Percentiles rank a stretch among this genome's conserved stretches.
Evolutionary conservation across 1,284 basidiomycete species (phyloP).

Genomic region (Tylopilus sp.): DNA sequence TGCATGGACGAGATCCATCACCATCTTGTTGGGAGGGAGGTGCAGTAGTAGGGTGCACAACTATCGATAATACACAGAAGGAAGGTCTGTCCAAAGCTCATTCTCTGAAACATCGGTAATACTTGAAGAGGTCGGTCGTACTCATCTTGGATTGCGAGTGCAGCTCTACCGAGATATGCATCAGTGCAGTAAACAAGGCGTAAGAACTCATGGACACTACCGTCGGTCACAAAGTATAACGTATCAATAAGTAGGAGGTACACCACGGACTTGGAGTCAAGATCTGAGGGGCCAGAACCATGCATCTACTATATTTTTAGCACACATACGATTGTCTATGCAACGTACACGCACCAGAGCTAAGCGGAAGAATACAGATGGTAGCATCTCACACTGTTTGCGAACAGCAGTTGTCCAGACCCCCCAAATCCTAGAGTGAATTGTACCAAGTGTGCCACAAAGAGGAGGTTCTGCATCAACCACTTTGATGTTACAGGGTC

Average conservation of each 20-base stretch:
- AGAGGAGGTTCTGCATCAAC: slow-evolving; percentile 54
- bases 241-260: slow-evolving; percentile 81
- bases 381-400: slow-evolving; percentile 57
- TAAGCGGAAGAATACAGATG: slow-evolving; percentile 62
- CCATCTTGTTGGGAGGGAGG: slow-evolving; percentile 59
- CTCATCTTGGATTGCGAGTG: slow-evolving; percentile 66
- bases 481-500: slow-evolving; percentile 22
- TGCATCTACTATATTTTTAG: slow-evolving; percentile 55
- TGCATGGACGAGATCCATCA: slow-evolving; percentile 67
- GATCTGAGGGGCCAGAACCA: slow-evolving; percentile 56
- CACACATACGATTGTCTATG: background rate
- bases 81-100: slow-evolving; percentile 66
- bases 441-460: slow-evolving; percentile 74
- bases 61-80: slow-evolving; percentile 65
- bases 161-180: slow-evolving; percentile 58
- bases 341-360: slow-evolving; percentile 60
- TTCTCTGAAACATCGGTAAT: slow-evolving; percentile 61
- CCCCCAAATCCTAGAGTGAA: slow-evolving; percentile 76
- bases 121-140: slow-evolving; percentile 65
- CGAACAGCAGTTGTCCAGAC: slow-evolving; percentile 67
- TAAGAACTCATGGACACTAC: slow-evolving; percentile 49
- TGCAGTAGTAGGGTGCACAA: slow-evolving; percentile 62
- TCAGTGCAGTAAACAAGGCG: slow-evolving; percentile 1
- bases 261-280: slow-evolving; percentile 57
- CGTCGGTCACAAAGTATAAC: slow-evolving; percentile 77